Evolutionary conservation across 1,139 yeast genomes (phyloP).

Genomic region (Spathaspora sp.): DNA sequence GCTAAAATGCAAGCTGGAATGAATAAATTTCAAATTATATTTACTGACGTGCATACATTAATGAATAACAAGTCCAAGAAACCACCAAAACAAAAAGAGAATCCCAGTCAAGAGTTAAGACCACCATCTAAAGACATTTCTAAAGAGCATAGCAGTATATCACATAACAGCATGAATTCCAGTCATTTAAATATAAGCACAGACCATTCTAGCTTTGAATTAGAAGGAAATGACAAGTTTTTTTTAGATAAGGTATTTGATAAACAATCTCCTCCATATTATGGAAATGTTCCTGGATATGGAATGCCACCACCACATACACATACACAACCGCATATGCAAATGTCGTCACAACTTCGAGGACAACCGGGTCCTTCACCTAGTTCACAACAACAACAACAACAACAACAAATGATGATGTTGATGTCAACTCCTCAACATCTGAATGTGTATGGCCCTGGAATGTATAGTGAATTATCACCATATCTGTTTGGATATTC

Average conservation of each 20-base stretch:
- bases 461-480: conserved; percentile 3
- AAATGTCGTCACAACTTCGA: background rate
- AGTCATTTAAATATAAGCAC: conserved; percentile 19
- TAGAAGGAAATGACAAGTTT: conserved; percentile 41
- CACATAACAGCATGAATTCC: conserved; percentile 21
- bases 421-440: conserved; percentile 51
- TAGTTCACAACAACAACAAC: conserved; percentile 14
- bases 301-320: conserved; percentile 29
- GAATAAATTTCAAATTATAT: conserved; percentile 54
- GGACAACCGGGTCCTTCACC: conserved; percentile 4
- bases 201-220: conserved; percentile 39
- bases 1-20: conserved; percentile 46
- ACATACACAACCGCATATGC: background rate
- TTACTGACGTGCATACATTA: conserved; percentile 49
- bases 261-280: conserved; percentile 37
- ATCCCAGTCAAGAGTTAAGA: conserved; percentile 9
- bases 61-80: conserved; percentile 38
- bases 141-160: conserved; percentile 20
- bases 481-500: conserved; percentile 1
- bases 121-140: conserved; percentile 18
- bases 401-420: conserved; percentile 27
- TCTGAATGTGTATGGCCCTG: conserved; percentile 17
- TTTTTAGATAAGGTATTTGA: conserved; percentile 43
- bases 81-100: conserved; percentile 14
- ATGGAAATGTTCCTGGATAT: conserved; percentile 21